Evolutionary conservation across 1,284 basidiomycete species (phyloP), one percentile per base, ranked within the genome.

Genomic region (Ganoderma lingzhi): DNA sequence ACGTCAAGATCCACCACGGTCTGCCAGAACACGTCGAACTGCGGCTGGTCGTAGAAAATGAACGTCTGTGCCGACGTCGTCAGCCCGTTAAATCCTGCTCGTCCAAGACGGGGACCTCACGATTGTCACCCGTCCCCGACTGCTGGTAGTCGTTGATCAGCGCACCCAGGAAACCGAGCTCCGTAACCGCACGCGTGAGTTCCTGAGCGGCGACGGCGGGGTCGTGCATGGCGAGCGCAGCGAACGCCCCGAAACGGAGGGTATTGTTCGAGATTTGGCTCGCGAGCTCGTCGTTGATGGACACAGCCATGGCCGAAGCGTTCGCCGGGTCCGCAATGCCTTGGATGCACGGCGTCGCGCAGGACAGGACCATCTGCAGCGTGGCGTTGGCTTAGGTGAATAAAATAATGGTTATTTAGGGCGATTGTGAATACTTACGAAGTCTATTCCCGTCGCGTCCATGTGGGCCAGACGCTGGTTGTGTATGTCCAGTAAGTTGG

Each of bases 211-310:
- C 84, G 23, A 76, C 75, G 1, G 81, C 78, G 23, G 84, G 82
- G 67, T 84, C 82, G 61, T 85, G 84, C 84, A 85, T 85, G 0
- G 82, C 76, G n/a, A 85, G 67, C 8, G 83, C 73, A 17, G 84
- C 84, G 66, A 85, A 84, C 1, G 75, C 83, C 10, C 84, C 83
- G 70, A 85, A 61, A 17, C 59, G 59, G n/a, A 61, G 35, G 12
- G 59, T 61, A 23, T 61, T 61, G 59, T 61, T 61, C 23, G 59
- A 61, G 39, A 61, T 61, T 39, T 61, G 59, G 23, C 39, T 41
- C 8, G 59, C 59, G 39, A 61, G 59, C 59, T 61, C 35, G 23
- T 61, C 17, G 39, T 61, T 61, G 8, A 42, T 41, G 59, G 59
- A 44, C 39, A n/a, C 39, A 8, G 59, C 59, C 39, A 42, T 61